These are phyloP conservation scores for Termitomyces sp. DNA, from an alignment of 768 basidiomycete species.

Conservation along the genomic window DNA sequence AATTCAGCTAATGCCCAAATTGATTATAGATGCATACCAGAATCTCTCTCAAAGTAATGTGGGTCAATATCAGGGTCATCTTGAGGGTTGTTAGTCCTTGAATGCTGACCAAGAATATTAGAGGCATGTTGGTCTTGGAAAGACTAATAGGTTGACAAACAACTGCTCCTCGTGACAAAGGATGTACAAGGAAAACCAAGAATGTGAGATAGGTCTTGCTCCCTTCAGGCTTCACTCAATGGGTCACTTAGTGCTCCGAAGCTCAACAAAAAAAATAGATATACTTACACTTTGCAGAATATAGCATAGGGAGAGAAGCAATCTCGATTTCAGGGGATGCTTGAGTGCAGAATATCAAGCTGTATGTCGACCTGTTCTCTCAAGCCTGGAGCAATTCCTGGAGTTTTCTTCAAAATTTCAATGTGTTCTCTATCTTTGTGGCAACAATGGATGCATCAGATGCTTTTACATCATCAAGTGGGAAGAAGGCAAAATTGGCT, in stretches of 20 bases:
- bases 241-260: neutral
- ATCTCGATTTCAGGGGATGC: slow-evolving; percentile 26
- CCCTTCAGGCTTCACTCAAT: slow-evolving; percentile 31
- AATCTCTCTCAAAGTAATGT: slow-evolving; percentile 39
- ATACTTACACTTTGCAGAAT: slow-evolving; percentile 20
- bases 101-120: slow-evolving; percentile 22
- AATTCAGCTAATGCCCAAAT: neutral
- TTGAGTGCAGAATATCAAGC: slow-evolving; percentile 27
- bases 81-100: slow-evolving; percentile 30
- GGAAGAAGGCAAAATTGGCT: slow-evolving; percentile 29
- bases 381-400: slow-evolving; percentile 29
- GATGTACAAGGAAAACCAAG: slow-evolving; percentile 36
- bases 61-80: slow-evolving; percentile 40
- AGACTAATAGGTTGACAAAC: slow-evolving; percentile 25
- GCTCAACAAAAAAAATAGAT: too few relatives aligned
- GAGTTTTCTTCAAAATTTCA: slow-evolving; percentile 21
- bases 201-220: slow-evolving; percentile 46
- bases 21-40: slow-evolving; percentile 26
- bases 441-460: slow-evolving; percentile 18
- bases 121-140: neutral
- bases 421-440: slow-evolving; percentile 24
- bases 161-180: slow-evolving; percentile 48
- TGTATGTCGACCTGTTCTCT: slow-evolving; percentile 40
- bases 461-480: slow-evolving; percentile 21
- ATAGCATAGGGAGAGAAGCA: slow-evolving; percentile 21